Conservation (phyloP, 176 grass and related monocot species). For the Bothriochloa decipiens region DNA sequence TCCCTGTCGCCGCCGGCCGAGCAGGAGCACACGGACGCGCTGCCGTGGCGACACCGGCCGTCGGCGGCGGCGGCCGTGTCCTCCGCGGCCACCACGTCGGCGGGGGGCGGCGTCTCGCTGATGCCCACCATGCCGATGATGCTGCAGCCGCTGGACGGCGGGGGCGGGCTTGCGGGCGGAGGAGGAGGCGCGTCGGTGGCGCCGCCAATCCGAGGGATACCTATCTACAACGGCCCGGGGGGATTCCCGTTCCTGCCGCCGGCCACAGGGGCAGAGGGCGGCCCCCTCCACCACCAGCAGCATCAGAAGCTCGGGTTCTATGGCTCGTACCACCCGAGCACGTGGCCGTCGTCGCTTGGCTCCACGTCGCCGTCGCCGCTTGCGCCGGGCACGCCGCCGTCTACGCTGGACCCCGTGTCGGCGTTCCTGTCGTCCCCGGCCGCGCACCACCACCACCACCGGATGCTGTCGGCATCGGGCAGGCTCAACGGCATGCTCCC, state of each 20-base stretch:
- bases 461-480: conserved; percentile 65
- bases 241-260: conserved; percentile 63
- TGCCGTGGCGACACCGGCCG: conserved; percentile 53
- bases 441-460: conserved; percentile 69
- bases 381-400: conserved; percentile 7
- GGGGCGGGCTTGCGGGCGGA: not conserved
- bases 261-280: conserved; percentile 28
- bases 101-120: conserved; percentile 12
- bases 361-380: conserved; percentile 46
- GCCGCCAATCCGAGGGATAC: conserved; percentile 79
- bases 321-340: conserved; percentile 42
- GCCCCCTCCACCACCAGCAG: conserved; percentile 35
- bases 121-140: conserved; percentile 48
- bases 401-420: conserved; percentile 48
- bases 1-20: conserved; percentile 70
- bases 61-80: not conserved
- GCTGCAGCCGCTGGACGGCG: conserved; percentile 40
- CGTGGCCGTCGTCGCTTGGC: conserved; percentile 44
- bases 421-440: conserved; percentile 56
- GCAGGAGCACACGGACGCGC: conserved; percentile 32
- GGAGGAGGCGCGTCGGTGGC: conserved; percentile 30
- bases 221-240: conserved; percentile 69
- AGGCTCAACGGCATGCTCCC: conserved; percentile 78
- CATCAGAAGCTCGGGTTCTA: conserved; percentile 52
- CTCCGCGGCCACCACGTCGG: conserved; percentile 41